A percentile compares a stretch with the other conserved stretches of the same genome.
Conservation (phyloP, 495 filamentous ascomycete species). For the Aspergillus ostianus region DNA sequence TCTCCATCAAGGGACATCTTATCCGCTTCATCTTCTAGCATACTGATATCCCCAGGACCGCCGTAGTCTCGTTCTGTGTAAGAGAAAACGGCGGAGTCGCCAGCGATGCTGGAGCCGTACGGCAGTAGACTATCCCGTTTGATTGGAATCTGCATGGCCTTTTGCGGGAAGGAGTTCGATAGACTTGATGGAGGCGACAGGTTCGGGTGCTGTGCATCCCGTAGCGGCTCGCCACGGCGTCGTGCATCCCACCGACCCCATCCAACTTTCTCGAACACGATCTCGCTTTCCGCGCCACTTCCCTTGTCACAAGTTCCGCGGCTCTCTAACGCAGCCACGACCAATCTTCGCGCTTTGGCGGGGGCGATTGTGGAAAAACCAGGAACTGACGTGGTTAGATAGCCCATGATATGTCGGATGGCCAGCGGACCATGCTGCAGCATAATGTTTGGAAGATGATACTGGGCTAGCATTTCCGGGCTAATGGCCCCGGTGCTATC, state of each 20-base stretch:
- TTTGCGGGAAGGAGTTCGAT: conserved; percentile 49
- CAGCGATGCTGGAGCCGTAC: conserved; percentile 61
- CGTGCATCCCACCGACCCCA: conserved; percentile 96
- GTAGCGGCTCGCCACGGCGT: conserved; percentile 62
- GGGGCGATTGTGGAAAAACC: conserved; percentile 90
- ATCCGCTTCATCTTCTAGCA: conserved; percentile 86
- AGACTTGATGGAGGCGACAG: conserved; percentile 48
- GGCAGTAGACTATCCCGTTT: conserved; percentile 50
- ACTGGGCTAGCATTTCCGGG: conserved; percentile 79
- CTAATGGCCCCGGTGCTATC: conserved; percentile 85
- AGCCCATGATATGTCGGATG: conserved; percentile 91
- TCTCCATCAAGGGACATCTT: conserved; percentile 92
- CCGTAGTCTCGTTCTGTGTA: conserved; percentile 60
- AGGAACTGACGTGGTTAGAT: conserved; percentile 87
- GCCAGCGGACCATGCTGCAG: conserved; percentile 85
- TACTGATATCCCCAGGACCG: conserved; percentile 53
- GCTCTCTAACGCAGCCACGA: conserved; percentile 80
- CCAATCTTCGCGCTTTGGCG: conserved; percentile 84
- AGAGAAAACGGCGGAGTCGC: conserved; percentile 70
- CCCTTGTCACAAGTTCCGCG: conserved; percentile 62
- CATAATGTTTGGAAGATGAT: conserved; percentile 88
- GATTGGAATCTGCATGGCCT: conserved; percentile 65
- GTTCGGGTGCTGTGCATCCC: conserved; percentile 39
- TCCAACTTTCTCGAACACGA: conserved; percentile 92
- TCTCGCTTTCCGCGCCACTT: conserved; percentile 66